These are phyloP conservation scores for Lepidium didymum DNA, from an alignment of 345 rosid genomes.

Conservation along the genomic window DNA sequence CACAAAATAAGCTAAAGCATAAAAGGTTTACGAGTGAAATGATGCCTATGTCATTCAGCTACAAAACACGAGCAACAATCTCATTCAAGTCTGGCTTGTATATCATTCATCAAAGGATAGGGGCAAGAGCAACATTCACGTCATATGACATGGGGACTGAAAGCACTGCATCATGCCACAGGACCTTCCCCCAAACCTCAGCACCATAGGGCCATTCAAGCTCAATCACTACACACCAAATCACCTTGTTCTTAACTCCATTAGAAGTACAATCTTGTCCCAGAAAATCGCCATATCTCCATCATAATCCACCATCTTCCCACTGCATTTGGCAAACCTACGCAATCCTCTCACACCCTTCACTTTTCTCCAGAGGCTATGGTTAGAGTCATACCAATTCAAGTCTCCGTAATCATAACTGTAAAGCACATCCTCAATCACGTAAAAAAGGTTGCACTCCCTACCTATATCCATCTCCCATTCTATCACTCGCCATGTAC, in stretches of 20 bases:
- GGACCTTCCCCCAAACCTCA: conserved; percentile 46
- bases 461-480: conserved; percentile 21
- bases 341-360: conserved; percentile 48
- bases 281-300: conserved; percentile 65
- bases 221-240: conserved; percentile 56
- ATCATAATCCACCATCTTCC: conserved; percentile 17
- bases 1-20: neutral
- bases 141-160: conserved; percentile 11
- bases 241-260: conserved; percentile 26
- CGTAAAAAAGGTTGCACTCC: neutral
- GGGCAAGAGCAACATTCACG: conserved; percentile 46
- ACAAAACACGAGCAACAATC: neutral
- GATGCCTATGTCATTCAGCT: neutral
- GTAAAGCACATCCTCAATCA: conserved; percentile 35
- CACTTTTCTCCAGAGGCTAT: conserved; percentile 45
- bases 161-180: conserved; percentile 48
- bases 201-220: conserved; percentile 35
- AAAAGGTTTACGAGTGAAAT: neutral
- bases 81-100: neutral
- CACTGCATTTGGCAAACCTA: conserved; percentile 51
- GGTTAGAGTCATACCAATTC: conserved; percentile 41
- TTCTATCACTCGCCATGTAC: conserved; percentile 44
- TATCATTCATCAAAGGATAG: neutral
- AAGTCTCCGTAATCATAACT: conserved; percentile 60
- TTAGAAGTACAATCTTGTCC: conserved; percentile 31